phyloP scores from a whole-genome alignment of 2,329 filamentous ascomycete species.

The Chaetomium globosum region DNA sequence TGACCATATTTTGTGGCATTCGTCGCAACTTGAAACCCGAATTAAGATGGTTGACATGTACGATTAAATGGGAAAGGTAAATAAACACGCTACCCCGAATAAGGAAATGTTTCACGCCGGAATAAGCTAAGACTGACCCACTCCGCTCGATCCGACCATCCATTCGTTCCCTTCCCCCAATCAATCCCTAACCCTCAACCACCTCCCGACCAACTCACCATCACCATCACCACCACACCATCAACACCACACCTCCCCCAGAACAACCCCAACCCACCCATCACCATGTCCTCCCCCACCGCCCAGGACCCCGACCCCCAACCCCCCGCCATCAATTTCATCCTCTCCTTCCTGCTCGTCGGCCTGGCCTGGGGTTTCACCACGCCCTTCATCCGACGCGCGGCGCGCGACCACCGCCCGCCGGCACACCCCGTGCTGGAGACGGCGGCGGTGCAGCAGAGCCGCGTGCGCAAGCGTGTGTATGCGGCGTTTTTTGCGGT shows the following conservation, averaged over 20 bases:
- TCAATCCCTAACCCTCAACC: slow-evolving; percentile 1
- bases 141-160: too few relatives aligned
- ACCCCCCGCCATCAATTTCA: slow-evolving; percentile 72
- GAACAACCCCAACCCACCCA: neutral
- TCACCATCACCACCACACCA: neutral
- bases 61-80: neutral
- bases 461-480: slow-evolving; percentile 64
- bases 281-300: neutral
- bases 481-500: slow-evolving; percentile 73
- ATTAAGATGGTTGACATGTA: too few relatives aligned
- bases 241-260: neutral
- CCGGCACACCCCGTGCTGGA: slow-evolving; percentile 60
- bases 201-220: neutral
- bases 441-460: slow-evolving; percentile 53
- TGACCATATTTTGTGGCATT: neutral
- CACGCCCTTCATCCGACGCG: slow-evolving; percentile 86
- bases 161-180: neutral
- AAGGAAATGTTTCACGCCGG: neutral
- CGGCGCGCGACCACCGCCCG: slow-evolving; percentile 74
- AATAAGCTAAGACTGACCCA: neutral
- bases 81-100: neutral
- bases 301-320: slow-evolving; percentile 34
- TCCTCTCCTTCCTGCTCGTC: slow-evolving; percentile 86
- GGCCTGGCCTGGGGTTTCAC: slow-evolving; percentile 92
- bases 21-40: too few relatives aligned